phyloP scores from a whole-genome alignment of 192 early-diverging fungal species.

The Coemansia sp. region DNA sequence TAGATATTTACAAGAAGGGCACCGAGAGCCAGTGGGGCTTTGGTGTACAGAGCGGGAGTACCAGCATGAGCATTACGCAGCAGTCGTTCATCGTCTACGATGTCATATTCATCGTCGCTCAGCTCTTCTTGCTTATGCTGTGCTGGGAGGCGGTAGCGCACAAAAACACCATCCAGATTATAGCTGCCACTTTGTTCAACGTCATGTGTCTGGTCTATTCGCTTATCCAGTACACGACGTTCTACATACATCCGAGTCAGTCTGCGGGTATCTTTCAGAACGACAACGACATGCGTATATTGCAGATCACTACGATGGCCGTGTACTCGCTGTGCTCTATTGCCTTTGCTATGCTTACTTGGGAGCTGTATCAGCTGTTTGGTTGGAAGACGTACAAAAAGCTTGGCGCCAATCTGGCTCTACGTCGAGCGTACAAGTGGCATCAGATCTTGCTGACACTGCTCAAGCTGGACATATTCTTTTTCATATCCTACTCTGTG shows the following conservation, averaged over 20 bases:
- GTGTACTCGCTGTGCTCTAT: constrained; percentile 54
- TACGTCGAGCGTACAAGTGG: constrained; percentile 74
- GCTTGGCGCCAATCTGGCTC: constrained; percentile 74
- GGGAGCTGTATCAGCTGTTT: constrained; percentile 73
- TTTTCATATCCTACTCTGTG: constrained; percentile 76
- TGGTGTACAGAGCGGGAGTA: constrained; percentile 39
- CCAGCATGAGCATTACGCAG: constrained; percentile 50
- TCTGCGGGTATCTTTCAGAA: constrained; percentile 56
- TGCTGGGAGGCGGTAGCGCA: constrained; percentile 88
- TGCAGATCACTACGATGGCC: constrained; percentile 55
- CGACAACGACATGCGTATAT: constrained; percentile 54
- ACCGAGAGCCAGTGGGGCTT: constrained; percentile 55
- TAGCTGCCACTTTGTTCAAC: constrained; percentile 65
- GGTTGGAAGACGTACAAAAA: constrained; percentile 84
- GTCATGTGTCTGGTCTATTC: constrained; percentile 59
- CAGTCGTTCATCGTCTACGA: constrained; percentile 73
- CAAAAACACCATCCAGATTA: constrained; percentile 92
- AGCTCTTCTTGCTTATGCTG: constrained; percentile 80
- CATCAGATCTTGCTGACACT: constrained; percentile 80
- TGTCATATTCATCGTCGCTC: constrained; percentile 82
- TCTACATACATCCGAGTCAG: constrained; percentile 48
- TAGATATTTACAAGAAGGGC: constrained; percentile 53
- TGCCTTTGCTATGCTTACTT: constrained; percentile 54
- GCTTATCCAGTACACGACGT: constrained; percentile 59
- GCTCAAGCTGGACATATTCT: constrained; percentile 80